phyloP scores from a whole-genome alignment of 257 asterid species.

The Penstemon davidsonii region DNA sequence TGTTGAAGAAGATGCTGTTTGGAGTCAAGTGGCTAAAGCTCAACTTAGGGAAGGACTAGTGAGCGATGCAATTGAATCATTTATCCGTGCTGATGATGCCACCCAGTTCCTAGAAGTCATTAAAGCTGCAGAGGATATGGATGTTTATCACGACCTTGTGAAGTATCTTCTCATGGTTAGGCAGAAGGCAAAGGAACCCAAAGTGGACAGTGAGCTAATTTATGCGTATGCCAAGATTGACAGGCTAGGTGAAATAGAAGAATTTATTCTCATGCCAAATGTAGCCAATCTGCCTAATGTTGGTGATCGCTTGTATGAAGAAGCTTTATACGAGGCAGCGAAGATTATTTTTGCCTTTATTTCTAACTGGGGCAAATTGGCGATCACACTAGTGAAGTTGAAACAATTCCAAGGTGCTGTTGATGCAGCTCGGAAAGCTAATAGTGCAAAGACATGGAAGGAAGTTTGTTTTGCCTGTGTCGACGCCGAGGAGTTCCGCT shows the following conservation, averaged over 20 bases:
- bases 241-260: conserved; percentile 91
- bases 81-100: conserved; percentile 95
- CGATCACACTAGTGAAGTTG: conserved; percentile 76
- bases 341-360: conserved; percentile 87
- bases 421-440: conserved; percentile 97
- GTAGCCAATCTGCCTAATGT: conserved; percentile 98
- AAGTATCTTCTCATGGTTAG: conserved; percentile 96
- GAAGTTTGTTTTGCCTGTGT: conserved; percentile 98
- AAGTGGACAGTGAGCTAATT: conserved; percentile 96
- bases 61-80: conserved; percentile 97
- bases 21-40: conserved; percentile 99
- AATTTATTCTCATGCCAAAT: conserved; percentile 96
- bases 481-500: conserved; percentile 99
- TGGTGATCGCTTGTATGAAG: conserved; percentile 98
- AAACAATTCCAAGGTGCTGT: conserved; percentile 97
- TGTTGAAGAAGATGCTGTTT: conserved; percentile 97
- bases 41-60: conserved; percentile 97
- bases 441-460: conserved; percentile 94
- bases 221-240: conserved; percentile 98
- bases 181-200: conserved; percentile 92
- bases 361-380: conserved; percentile 97
- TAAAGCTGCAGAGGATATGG: conserved; percentile 79
- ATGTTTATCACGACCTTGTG: conserved; percentile 94
- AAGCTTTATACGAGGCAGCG: conserved; percentile 96
- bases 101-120: conserved; percentile 90